Conservation (phyloP, 495 filamentous ascomycete genomes). For the Cercophora sp. region DNA sequence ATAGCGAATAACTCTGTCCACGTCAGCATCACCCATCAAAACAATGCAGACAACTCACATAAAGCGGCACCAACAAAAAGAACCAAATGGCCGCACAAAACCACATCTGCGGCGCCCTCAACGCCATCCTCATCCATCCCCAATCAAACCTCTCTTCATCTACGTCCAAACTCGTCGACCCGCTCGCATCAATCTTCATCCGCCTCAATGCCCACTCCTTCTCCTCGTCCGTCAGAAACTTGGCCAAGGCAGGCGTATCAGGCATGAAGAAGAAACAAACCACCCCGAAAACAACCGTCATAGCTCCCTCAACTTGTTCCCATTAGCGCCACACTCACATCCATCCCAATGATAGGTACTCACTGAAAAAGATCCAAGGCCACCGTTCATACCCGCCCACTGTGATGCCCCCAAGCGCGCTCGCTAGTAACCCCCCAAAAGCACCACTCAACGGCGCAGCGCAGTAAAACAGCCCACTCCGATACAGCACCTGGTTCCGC, state of each 20-base stretch:
- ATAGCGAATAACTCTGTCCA: constrained; percentile 26
- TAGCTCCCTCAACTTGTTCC: constrained; percentile 35
- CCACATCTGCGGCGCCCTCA: constrained; percentile 42
- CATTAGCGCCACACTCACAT: background rate
- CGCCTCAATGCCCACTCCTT: constrained; percentile 30
- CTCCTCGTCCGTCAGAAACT: constrained; percentile 39
- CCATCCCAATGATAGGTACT: background rate
- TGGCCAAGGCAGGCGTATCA: constrained; percentile 38
- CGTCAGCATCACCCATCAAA: background rate
- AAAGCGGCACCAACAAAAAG: constrained; percentile 36
- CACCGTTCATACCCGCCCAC: constrained; percentile 41
- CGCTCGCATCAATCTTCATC: constrained; percentile 41
- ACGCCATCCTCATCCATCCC: constrained; percentile 36
- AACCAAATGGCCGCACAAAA: constrained; percentile 41
- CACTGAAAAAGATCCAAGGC: constrained; percentile 43
- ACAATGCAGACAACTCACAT: constrained; percentile 16
- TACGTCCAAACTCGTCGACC: constrained; percentile 33
- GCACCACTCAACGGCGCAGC: constrained; percentile 60
- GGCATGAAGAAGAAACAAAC: constrained; percentile 43
- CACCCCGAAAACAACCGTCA: constrained; percentile 41
- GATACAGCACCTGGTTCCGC: constrained; percentile 38
- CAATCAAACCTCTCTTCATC: constrained; percentile 45
- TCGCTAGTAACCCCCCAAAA: constrained; percentile 62
- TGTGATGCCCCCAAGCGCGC: constrained; percentile 38
- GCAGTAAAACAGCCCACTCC: constrained; percentile 58